Percentiles rank a stretch among this genome's conserved stretches.
phyloP scores from a whole-genome alignment of 73 alveolate genomes.

The Stentor roeselii region DNA sequence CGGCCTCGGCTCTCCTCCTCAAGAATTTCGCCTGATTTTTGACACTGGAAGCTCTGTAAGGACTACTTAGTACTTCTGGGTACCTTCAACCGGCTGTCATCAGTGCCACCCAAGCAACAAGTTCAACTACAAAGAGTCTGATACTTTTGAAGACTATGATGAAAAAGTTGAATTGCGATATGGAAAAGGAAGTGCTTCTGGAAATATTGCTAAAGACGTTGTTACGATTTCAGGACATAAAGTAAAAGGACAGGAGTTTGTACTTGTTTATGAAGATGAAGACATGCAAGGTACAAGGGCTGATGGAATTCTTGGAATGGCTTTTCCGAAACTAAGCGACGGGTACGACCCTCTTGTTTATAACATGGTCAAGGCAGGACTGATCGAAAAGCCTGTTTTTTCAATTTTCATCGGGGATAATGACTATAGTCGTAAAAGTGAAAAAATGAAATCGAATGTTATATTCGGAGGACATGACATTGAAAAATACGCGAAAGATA shows the following conservation, averaged over 20 bases:
- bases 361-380: background rate
- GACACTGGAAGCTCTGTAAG: conserved; percentile 2
- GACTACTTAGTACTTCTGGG: background rate
- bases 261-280: background rate
- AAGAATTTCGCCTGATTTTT: no score
- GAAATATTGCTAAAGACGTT: background rate
- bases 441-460: background rate
- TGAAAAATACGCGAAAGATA: background rate
- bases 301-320: background rate
- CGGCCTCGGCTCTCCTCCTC: background rate
- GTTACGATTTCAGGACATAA: background rate
- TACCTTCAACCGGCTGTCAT: background rate
- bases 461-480: background rate
- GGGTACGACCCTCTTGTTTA: background rate
- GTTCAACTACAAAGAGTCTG: background rate
- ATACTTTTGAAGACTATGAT: background rate
- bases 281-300: background rate
- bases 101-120: background rate
- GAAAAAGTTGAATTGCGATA: no score
- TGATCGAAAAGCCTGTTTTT: background rate
- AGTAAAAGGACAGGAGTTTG: background rate
- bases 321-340: background rate
- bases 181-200: background rate
- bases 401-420: background rate
- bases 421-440: no score